phyloP scores from a whole-genome alignment of 2,329 filamentous ascomycete species.

The Pestalotiopsis sp. region DNA sequence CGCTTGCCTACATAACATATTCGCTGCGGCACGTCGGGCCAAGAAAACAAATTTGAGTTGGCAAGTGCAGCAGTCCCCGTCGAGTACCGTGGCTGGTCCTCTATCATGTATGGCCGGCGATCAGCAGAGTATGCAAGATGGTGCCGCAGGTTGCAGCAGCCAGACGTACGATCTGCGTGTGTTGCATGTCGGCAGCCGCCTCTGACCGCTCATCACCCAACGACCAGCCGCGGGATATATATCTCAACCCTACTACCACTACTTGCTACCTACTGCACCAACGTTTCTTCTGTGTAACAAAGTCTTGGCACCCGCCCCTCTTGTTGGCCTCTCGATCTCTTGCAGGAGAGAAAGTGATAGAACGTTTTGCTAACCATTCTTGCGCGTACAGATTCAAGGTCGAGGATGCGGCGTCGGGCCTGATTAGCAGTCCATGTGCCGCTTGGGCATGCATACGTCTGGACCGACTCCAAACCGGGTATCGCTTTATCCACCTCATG shows the following conservation, averaged over 20 bases:
- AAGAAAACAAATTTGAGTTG: slow-evolving; percentile 22
- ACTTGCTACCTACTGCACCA: not conserved
- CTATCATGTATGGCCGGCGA: slow-evolving; percentile 1
- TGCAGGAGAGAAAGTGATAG: not conserved
- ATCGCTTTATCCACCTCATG: slow-evolving; percentile 55
- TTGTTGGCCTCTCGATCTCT: not conserved
- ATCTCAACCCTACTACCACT: not conserved
- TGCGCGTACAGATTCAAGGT: slow-evolving; percentile 51
- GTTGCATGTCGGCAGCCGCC: not conserved
- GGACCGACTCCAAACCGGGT: slow-evolving; percentile 57
- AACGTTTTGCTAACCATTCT: slow-evolving; percentile 22
- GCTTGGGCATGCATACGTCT: slow-evolving; percentile 64
- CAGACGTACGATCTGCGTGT: not conserved
- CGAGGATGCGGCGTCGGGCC: slow-evolving; percentile 46
- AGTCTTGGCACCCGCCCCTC: not conserved
- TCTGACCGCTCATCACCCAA: slow-evolving; percentile 17
- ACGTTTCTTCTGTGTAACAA: slow-evolving; percentile 1
- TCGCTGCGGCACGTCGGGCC: slow-evolving; percentile 20
- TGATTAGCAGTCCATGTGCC: slow-evolving; percentile 40
- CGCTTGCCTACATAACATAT: slow-evolving; percentile 19
- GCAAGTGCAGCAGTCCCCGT: slow-evolving; percentile 28
- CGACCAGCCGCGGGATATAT: not conserved
- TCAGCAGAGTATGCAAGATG: slow-evolving; percentile 8
- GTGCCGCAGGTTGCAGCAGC: not conserved
- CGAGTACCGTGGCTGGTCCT: slow-evolving; percentile 20